A percentile compares a stretch with the other conserved stretches of the same genome.
These are phyloP conservation scores for Erodium trifolium DNA, from an alignment of 441 rosid genomes.

Conservation along the genomic window DNA sequence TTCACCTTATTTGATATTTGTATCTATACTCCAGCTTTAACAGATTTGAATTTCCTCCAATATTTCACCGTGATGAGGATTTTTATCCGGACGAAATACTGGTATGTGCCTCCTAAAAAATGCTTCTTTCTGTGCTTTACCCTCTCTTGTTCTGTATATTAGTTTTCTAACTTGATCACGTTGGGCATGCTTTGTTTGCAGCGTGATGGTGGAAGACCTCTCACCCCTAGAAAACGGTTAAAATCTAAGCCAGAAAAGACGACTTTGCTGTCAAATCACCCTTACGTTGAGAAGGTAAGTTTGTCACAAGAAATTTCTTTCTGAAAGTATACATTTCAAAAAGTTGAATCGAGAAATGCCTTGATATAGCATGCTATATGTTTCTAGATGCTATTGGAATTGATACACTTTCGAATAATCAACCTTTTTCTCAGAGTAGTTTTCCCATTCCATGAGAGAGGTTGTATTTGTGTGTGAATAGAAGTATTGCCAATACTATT, in stretches of 20 bases:
- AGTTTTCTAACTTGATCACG: background rate
- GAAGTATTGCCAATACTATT: too few species aligned
- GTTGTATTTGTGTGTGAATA: too few species aligned
- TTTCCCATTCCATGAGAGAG: too few species aligned
- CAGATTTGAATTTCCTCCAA: conserved; percentile 80
- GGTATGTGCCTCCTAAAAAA: conserved; percentile 36
- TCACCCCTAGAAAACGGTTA: conserved; percentile 71
- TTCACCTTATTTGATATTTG: conserved; percentile 15
- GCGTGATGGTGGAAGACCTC: conserved; percentile 94
- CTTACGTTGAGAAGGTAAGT: conserved; percentile 75
- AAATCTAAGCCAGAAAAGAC: conserved; percentile 71
- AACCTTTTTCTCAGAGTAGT: too few species aligned
- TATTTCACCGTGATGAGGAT: conserved; percentile 84
- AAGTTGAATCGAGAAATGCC: too few species aligned
- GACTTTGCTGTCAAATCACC: conserved; percentile 80
- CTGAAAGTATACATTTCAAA: too few species aligned
- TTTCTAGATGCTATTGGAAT: too few species aligned
- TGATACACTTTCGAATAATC: too few species aligned
- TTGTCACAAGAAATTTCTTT: background rate
- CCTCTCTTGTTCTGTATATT: background rate
- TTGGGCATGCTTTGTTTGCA: conserved; percentile 27
- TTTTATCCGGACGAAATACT: conserved; percentile 65
- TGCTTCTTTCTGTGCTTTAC: background rate
- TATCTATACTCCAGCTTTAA: conserved; percentile 58
- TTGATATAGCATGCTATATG: too few species aligned